These are phyloP conservation scores for Lasiodiplodia sp. DNA, from an alignment of 2,329 filamentous ascomycete genomes.

Conservation along the genomic window DNA sequence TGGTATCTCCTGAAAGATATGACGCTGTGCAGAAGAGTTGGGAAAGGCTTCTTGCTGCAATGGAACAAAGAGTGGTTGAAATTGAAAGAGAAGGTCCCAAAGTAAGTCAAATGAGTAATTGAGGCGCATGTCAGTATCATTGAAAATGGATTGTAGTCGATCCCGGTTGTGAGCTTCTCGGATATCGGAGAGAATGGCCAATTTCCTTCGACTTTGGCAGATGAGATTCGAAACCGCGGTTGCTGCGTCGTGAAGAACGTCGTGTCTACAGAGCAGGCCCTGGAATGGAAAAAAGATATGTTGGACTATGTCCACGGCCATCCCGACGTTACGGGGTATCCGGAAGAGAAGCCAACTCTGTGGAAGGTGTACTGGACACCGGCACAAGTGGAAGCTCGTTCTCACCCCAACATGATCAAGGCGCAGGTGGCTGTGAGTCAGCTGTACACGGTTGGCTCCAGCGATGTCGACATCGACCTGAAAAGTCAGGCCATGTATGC, in stretches of 20 bases:
- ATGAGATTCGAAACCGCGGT: not conserved
- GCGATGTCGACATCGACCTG: not conserved
- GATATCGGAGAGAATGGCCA: not conserved
- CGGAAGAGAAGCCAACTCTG: not conserved
- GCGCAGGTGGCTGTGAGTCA: conserved; percentile 5
- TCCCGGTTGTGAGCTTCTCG: not conserved
- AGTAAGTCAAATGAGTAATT: too few species aligned
- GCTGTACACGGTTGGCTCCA: not conserved
- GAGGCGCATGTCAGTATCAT: too few species aligned
- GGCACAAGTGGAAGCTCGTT: conserved; percentile 3
- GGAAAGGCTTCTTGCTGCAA: too few species aligned
- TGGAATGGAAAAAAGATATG: not conserved
- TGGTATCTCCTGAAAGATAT: too few species aligned
- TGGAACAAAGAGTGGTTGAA: too few species aligned
- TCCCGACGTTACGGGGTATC: too few species aligned
- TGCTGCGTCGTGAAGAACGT: conserved; percentile 5
- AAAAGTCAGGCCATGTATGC: conserved; percentile 8
- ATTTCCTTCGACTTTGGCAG: not conserved
- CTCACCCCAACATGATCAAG: conserved; percentile 5
- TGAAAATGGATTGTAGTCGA: too few species aligned
- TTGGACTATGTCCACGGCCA: too few species aligned
- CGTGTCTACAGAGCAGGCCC: not conserved
- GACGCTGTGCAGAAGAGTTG: too few species aligned
- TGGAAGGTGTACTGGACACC: conserved; percentile 9
- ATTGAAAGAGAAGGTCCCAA: too few species aligned